phyloP scores from a whole-genome alignment of 2,329 filamentous ascomycete genomes.

The Aspergillus tubingensis region DNA sequence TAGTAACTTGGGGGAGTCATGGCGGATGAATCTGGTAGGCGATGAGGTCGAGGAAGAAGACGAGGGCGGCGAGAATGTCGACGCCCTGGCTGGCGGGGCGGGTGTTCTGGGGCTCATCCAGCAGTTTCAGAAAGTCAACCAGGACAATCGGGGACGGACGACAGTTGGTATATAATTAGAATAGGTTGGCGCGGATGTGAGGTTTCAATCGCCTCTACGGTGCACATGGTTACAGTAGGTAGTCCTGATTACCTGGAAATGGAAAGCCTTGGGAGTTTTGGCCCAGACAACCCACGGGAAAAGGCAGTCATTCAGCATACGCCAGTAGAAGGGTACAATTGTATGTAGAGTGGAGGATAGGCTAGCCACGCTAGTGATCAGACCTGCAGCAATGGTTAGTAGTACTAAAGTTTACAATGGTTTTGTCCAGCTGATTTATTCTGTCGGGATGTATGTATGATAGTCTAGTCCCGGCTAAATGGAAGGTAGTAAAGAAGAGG shows the following conservation, averaged over 20 bases:
- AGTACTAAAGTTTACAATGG: too few relatives aligned
- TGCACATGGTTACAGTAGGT: not conserved
- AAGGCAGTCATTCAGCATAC: too few relatives aligned
- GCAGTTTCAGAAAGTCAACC: constrained; percentile 64
- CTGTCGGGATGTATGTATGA: too few relatives aligned
- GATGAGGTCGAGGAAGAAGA: constrained; percentile 43
- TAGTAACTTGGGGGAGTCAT: constrained; percentile 60
- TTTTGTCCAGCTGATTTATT: too few relatives aligned
- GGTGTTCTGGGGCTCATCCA: constrained; percentile 67
- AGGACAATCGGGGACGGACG: constrained; percentile 40
- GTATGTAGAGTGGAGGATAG: too few relatives aligned
- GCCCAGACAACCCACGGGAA: too few relatives aligned
- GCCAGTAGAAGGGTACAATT: too few relatives aligned
- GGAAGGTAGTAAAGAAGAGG: too few relatives aligned
- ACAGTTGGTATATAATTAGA: constrained; percentile 35
- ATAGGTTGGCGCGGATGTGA: not conserved
- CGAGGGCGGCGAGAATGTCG: constrained; percentile 50
- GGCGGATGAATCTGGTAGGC: constrained; percentile 48
- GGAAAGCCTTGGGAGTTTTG: not conserved
- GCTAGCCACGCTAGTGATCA: too few relatives aligned
- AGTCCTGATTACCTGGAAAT: not conserved
- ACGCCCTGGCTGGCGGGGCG: constrained; percentile 49
- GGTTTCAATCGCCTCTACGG: not conserved
- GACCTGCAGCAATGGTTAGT: too few relatives aligned
- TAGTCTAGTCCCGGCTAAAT: too few relatives aligned